Base-by-base conservation (phyloP, 306 rosid genomes). In the Cyclanthera cordifolia region DNA sequence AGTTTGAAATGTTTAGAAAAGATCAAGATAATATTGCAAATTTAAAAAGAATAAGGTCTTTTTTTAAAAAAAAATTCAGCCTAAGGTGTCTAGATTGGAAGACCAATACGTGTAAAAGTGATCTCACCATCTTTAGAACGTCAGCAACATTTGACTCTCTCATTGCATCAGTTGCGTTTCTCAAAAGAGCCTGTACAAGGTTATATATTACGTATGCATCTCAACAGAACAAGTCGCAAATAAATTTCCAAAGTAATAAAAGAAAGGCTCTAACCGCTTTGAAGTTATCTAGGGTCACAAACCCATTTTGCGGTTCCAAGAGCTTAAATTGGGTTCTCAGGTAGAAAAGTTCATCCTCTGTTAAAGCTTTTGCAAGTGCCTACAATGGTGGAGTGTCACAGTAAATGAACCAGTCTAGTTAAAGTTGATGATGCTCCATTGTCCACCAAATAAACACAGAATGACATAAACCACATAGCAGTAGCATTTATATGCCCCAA, bases 161-260 rank as follows among this genome's bases (percentile, higher is more conserved):
- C 98, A 89, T 93, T 72, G 98, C 92, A 73, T 93, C 95, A 16
- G 98, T 93, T 65, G 88, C 80, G 78, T 84, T 85, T 81, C 82
- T 87, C 88, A 72, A 41, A 75, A 93, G 95, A 66, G 94, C 96
- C 98, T 93, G 91, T 49, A 52, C 3, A 17, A 6, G 13, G 56
- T 55, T 45, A 79, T 45, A 79, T 59, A 23, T 12, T 64, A 37
- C 37, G 50, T 11, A 39, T 2, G 20, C 32, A 64, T 63, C 49
- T 63, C 49, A 41, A 12, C 52, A 14, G 5, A 12, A 13, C 25
- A 2, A 5, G 15, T 19, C 6, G 1, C 30, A 43, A 45, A 12
- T 63, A 41, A 2, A 63, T 19, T 19, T 12, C 20, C 52, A 12
- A 41, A 39, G 51, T 5, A 20, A 21, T n/a, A 64, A 50, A 68